Base-by-base conservation (phyloP, 2,329 filamentous ascomycete genomes). In the Alternaria rosae region DNA sequence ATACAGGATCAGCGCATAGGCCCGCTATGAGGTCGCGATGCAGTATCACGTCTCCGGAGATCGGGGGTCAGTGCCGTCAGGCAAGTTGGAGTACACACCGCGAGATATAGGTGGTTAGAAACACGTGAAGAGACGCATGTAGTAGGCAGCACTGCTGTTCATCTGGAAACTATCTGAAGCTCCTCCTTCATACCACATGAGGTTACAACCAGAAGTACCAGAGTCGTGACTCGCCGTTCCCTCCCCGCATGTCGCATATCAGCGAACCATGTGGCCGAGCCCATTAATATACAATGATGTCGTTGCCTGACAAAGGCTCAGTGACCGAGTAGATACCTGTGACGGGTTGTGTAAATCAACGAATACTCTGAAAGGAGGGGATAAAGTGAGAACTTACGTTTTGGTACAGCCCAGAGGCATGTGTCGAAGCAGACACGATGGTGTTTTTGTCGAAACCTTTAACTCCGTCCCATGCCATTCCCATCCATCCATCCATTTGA, bases 271-370 rank as follows among this genome's bases (percentile, higher is more conserved):
- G 41, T 45, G 7, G 28, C 23, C 28, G 6, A 30, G 11, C 41
- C 30, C 21, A 1, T 42, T 53, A 52, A 41, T 48, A 52, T 60
- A 47, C 45, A 41, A 13, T 32, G 35, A 38, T 48, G 23, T 28
- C 32, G 28, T 12, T 38, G 42, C 25, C 9, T n/a, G 8, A n/a
- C 17, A 11, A 13, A 25, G 20, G 32, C 42, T 35, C 12, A 20
- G 47, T 13, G 3, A 9, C 17, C 5, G 17, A 20, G 52, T 45
- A 32, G 4, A 25, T 3, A 48, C 51, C 54, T 64, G 45, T 3
- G 59, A 58, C 50, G 21, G 61, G 32, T 50, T 58, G 51, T 45
- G 62, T 64, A 64, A 64, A 64, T 62, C 59, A 61, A 21, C 30
- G 50, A 32, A 57, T 11, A 20, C 2, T 41, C 11, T 41, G 41